Base-by-base conservation (phyloP, 192 early-diverging fungal species). In the Podila horticola region DNA sequence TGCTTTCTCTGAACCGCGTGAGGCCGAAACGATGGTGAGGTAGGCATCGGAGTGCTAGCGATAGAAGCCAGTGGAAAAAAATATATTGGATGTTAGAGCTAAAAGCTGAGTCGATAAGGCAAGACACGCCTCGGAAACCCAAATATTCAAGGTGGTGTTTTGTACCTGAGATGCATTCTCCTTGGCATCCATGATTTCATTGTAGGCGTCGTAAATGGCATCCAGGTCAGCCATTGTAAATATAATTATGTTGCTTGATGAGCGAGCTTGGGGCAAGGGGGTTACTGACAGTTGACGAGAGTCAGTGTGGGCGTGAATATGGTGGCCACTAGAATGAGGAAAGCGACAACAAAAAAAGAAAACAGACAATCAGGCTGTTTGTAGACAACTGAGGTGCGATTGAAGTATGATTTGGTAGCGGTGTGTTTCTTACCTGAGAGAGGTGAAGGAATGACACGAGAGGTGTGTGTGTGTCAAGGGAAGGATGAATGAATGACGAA, bases 171-270 rank as follows among this genome's bases (percentile, higher is more conserved):
- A 20, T 34, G 79, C 72, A 5, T 83, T 75, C 26, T 75, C 82
- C 15, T 67, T 57, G 1, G 82, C 82, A 59, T 83, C 73, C 12
- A 38, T 67, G 48, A 83, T 75, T 58, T 74, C 82, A 15, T 83
- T 75, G 69, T 83, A 75, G 22, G 82, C 82, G 45, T 72, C 72
- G 64, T 83, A 83, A 63, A 75, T 67, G 22, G 63, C 50, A 0
- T 74, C 62, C 13, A 83, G 62, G 41, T 83, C 82, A 12, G 73
- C 57, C 82, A 83, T 83, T 28, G 15, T 61, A 15, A 24, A 19
- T n/a, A 55, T n/a, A 55, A 24, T 11, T 55, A 22, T 26, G n/a
- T 55, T 15, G 34, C 22, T 61, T n/a, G 30, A 10, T 30, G 41
- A 2, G 34, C 2, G 34, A 36, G 34, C 34, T 36, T 36, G 34